These are phyloP conservation scores for Leccinum boreale DNA, from an alignment of 768 basidiomycete genomes.

Conservation along the genomic window DNA sequence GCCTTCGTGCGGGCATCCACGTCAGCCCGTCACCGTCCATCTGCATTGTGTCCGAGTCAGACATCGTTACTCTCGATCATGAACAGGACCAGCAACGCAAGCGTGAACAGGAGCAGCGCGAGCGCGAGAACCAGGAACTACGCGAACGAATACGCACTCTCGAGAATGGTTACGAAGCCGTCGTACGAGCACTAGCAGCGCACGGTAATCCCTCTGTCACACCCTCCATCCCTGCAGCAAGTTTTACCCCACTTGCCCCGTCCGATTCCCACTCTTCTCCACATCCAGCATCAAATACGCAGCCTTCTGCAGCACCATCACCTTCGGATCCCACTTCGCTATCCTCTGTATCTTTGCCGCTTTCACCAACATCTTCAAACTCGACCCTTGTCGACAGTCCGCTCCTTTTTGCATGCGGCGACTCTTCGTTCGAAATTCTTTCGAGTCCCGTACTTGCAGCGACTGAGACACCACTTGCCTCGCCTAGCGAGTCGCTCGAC, in stretches of 20 bases:
- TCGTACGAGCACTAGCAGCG: conserved; percentile 68
- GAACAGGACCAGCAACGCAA: conserved; percentile 32
- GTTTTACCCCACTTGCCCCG: conserved; percentile 3
- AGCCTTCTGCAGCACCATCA: conserved; percentile 20
- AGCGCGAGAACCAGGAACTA: conserved; percentile 71
- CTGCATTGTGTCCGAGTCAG: conserved; percentile 14
- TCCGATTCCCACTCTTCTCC: conserved; percentile 22
- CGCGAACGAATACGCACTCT: conserved; percentile 74
- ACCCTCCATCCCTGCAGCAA: conserved; percentile 14
- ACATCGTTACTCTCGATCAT: conserved; percentile 22
- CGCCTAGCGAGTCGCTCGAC: conserved; percentile 27
- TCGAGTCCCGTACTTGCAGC: conserved; percentile 36
- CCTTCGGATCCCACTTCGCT: conserved; percentile 22
- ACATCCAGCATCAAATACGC: conserved; percentile 21
- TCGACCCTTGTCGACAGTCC: conserved; percentile 37
- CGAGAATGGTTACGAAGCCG: conserved; percentile 78
- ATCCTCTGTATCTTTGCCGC: conserved; percentile 33
- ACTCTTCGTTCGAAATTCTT: conserved; percentile 31
- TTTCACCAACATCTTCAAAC: conserved; percentile 43
- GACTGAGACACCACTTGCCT: conserved; percentile 28
- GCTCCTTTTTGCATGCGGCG: conserved; percentile 23
- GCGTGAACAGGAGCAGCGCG: conserved; percentile 41
- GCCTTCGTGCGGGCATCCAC: conserved; percentile 54
- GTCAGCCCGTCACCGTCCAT: conserved; percentile 23
- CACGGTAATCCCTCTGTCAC: conserved; percentile 42